Base-by-base conservation (phyloP, 2,329 filamentous ascomycete species). In the Alternaria solani region DNA sequence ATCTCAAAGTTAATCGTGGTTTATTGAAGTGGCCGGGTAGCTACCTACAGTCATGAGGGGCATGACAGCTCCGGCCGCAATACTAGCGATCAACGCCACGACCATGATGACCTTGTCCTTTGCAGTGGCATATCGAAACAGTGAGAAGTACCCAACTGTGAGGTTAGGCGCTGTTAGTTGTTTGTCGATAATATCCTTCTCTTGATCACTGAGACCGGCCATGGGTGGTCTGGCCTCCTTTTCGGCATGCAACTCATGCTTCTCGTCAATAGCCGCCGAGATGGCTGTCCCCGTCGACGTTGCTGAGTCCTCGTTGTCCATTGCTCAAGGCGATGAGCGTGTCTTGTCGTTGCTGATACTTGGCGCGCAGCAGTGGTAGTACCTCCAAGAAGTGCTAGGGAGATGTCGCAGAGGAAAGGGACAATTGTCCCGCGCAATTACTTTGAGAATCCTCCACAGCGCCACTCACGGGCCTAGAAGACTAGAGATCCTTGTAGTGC, bases 51-150 rank as follows among this genome's bases (percentile, higher is more conserved):
- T 94, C 88, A 95, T 94, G 9, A 82, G 54, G 6, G 92, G 92
- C 62, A 94, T 78, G 7, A 90, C 89, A 56, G 91, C 91, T 61
- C 92, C 92, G 18, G 88, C 89, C 34, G 84, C 88, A 65, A 94
- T 91, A 64, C 91, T 85, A 58, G 86, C 87, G 55, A 94, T 69
- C 28, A 82, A 74, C 51, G 89, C 86, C 55, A 92, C 77, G 11
- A 69, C 52, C 73, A 83, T 81, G 57, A 83, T 77, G 3, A 77
- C 16, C 7, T 74, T 59, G 39, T 83, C 80, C 46, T 75, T 78
- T 16, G 64, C 72, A 8, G 76, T 81, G 5, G 81, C 80, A 73
- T 83, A 83, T 34, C 81, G 79, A 67, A 81, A 83, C 7, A 84
- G 57, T 66, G 78, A 70, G 73, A 83, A 66, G 78, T 81, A 83